Percentiles rank a stretch among this genome's conserved stretches.
Evolutionary conservation across 805 yeast genomes (phyloP).

Genomic region (Kodamaea kakaduensis): DNA sequence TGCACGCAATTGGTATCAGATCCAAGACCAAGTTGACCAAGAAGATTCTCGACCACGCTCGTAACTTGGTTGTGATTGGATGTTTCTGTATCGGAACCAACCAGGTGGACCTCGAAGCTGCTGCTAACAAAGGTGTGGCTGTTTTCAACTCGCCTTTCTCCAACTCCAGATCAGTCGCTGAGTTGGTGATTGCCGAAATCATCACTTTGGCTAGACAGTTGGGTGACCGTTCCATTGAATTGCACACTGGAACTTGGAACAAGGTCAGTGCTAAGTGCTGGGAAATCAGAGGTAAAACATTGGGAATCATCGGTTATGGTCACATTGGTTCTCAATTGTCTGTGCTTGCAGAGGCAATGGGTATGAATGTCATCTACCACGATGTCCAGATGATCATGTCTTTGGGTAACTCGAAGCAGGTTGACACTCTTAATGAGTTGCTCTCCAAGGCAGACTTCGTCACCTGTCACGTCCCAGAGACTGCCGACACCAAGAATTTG

Average conservation of each 20-base stretch:
- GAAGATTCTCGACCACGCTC: conserved; percentile 77
- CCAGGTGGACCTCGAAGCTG: conserved; percentile 90
- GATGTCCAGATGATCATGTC: conserved; percentile 93
- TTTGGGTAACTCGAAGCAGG: conserved; percentile 95
- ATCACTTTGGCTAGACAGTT: conserved; percentile 92
- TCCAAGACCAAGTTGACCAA: conserved; percentile 90
- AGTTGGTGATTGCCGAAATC: conserved; percentile 91
- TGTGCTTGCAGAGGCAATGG: conserved; percentile 95
- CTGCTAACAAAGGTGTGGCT: conserved; percentile 90
- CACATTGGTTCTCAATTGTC: conserved; percentile 97
- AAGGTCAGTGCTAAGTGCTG: conserved; percentile 92
- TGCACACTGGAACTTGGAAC: conserved; percentile 97
- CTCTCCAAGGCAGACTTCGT: conserved; percentile 81
- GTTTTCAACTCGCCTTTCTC: conserved; percentile 99
- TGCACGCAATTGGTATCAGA: conserved; percentile 96
- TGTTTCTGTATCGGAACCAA: conserved; percentile 99
- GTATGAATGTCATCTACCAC: conserved; percentile 93
- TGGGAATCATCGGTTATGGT: conserved; percentile 96
- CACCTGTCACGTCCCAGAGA: conserved; percentile 91
- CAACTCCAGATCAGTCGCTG: conserved; percentile 97
- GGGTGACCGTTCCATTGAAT: conserved; percentile 93
- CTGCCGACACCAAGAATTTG: conserved; percentile 87
- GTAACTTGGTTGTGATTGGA: conserved; percentile 84
- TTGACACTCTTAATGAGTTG: conserved; percentile 76
- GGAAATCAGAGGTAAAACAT: conserved; percentile 98